Base-by-base conservation (phyloP, 306 rosid genomes). In the Castanea sativa region DNA sequence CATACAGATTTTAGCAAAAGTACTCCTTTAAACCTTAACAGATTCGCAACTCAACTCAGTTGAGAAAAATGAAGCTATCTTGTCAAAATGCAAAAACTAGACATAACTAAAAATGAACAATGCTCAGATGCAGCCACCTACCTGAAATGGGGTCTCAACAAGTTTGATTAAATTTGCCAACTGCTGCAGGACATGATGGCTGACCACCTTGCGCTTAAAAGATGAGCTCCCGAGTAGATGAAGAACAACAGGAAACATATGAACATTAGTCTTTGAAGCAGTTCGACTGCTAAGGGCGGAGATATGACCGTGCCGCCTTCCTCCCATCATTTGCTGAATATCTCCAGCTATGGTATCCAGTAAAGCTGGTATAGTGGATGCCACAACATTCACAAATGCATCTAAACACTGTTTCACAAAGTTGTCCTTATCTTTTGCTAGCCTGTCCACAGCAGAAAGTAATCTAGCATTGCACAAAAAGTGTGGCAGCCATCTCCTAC, bases 401-500 rank as follows among this genome's bases (percentile, higher is more conserved):
- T 88, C 89, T 88, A 89, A 87, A 77, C 97, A 95, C 82, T 90
- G 94, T 69, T 86, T 82, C 86, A 95, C 88, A 80, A 83, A 95
- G 59, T 67, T 81, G 78, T 91, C 98, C 87, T 95, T 95, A 82
- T 95, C 99, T 85, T 93, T 95, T 76, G 90, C 91, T 68, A 95
- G 83, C 81, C 97, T 95, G 77, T 95, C 99, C 78, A 90, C 94
- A n/a, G 87, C 88, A 15, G 98, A 91, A 73, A 93, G 96, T 78
- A 95, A 85, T 86, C 87, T 95, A 43, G 89, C 91, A 79, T 93
- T 89, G 91, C 94, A 93, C 67, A 95, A 90, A 80, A 93, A 91
- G 77, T 89, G 98, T 38, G 96, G 93, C 83, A 93, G 90, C 99
- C 99, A 95, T 83, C 98, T 92, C 80, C 88, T 90, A 76, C 93